Evolutionary conservation across 73 alveolate genomes (phyloP), one percentile per base, ranked within the genome.

Genomic region (Effrenium voratum): DNA sequence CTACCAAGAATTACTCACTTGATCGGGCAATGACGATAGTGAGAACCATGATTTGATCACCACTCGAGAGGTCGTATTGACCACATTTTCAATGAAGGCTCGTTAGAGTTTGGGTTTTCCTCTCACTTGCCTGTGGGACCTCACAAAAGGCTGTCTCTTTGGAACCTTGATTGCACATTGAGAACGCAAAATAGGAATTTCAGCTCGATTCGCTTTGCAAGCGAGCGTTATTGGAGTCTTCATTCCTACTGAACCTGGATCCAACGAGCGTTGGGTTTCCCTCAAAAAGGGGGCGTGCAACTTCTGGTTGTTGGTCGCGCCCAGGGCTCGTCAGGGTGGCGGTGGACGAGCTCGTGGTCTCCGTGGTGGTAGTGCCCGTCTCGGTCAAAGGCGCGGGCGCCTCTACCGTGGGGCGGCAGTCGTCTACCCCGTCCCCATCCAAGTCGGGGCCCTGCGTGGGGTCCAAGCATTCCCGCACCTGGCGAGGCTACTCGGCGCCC

Each of bases 371-470:
- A 34, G 82, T 72, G 45, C 49, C n/a, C 10, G 82, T 72, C 96
- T 90, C 84, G 0, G 96, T 90, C 34, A 75, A 73, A 34, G 96
- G 96, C 44, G 82, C 76, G 16, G 96, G 96, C 28, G 87, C 96
- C 12, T 66, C 45, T 13, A 46, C 49, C n/a, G 86, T 46, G 13
- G 96, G 96, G 5, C 87, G 73, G 24, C 96, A 68, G 50, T 90
- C 96, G 79, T 90, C 96, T 36, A 68, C 52, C 2, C 96, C 96
- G 50, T 90, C 96, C n/a, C 87, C 87, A 28, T 90, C 75, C 57
- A 36, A 73, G 68, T 90, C 96, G 0, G 96, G 96, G 26, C 96
- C 96, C 63, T 90, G 87, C 43, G 87, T 90, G 5, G 96, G 96
- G 30, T 90, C n/a, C 32, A 87, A 68, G 36, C 96, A 90, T 43